Evolutionary conservation across 768 basidiomycete species (phyloP), one percentile per base, ranked within the genome.

Genomic region (Strobilomyces dryophilus): DNA sequence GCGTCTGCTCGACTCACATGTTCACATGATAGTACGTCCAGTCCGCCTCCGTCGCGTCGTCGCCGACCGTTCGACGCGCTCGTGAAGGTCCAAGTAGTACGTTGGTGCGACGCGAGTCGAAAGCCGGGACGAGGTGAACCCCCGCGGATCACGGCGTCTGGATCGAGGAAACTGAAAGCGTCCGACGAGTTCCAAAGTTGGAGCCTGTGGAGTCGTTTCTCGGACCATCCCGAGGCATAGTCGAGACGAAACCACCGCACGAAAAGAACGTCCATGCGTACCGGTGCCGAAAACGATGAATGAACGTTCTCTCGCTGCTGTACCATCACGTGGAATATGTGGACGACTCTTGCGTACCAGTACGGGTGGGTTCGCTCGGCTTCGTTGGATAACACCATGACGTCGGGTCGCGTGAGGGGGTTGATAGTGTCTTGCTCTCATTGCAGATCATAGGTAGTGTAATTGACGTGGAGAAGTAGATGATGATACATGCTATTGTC

Each of bases 1-100:
- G 5, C 31, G 11, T 32, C 31, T 8, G 15, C 9, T 11, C n/a
- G 17, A 63, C 71, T 52, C 36, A 74, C 73, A 69, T 65, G 20
- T 66, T 70, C 2, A 73, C 60, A 59, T 73, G 71, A 45, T 59
- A 69, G 31, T 56, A 61, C 4, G 47, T 40, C 63, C 65, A 75
- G 42, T 74, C 72, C n/a, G n/a, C n/a, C n/a, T 1, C 5, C 2
- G 14, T 34, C 11, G 10, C 5, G 12, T 36, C 35, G 4, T 15
- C 35, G 4, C 10, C 15, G 12, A 10, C 35, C 12, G 8, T 6
- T 10, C 8, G 0, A 34, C 27, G 27, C 45, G 27, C 47, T 35
- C 51, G 8, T 15, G 47, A 46, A 2, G 51, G 55, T 2, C 43
- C 34, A 11, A 61, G 56, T 1, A 57, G 27, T 1, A 58, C 51